Evolutionary conservation across 75 land plant species (phyloP).

Genomic region (Cupressus sempervirens): DNA sequence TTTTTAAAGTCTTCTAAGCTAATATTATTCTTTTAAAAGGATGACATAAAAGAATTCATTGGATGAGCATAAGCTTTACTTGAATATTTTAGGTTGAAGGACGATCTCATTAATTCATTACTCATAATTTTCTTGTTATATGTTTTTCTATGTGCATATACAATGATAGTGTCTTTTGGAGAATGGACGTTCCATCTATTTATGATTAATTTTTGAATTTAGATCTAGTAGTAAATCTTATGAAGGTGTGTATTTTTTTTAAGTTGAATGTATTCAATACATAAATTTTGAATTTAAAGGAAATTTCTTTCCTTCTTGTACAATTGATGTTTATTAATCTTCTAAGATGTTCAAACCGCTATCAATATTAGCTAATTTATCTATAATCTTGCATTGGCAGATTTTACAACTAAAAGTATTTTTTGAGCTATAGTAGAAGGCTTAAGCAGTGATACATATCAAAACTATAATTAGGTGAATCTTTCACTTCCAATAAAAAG

Average conservation of each 20-base stretch:
- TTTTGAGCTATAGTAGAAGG: slow-evolving; percentile 16
- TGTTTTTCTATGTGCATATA: not conserved
- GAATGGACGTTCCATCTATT: not conserved
- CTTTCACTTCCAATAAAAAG: slow-evolving; percentile 1
- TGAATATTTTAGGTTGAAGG: not conserved
- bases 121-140: not conserved
- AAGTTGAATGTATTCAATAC: not conserved
- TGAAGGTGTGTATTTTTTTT: not conserved
- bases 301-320: not conserved
- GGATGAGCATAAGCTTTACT: too few species aligned
- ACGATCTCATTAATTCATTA: not conserved
- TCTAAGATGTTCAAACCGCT: not conserved
- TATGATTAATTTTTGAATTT: not conserved
- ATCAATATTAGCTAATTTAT: not conserved
- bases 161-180: not conserved
- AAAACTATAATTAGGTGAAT: slow-evolving; percentile 2
- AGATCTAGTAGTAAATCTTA: not conserved
- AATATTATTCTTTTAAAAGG: too few species aligned
- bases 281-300: not conserved
- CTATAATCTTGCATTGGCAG: slow-evolving; percentile 7
- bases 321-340: not conserved
- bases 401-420: slow-evolving; percentile 17
- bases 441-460: slow-evolving; percentile 6
- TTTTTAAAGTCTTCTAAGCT: too few species aligned
- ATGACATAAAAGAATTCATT: too few species aligned